Conservation (phyloP, 139 green algal species). For the Chlorella ohadii region DNA sequence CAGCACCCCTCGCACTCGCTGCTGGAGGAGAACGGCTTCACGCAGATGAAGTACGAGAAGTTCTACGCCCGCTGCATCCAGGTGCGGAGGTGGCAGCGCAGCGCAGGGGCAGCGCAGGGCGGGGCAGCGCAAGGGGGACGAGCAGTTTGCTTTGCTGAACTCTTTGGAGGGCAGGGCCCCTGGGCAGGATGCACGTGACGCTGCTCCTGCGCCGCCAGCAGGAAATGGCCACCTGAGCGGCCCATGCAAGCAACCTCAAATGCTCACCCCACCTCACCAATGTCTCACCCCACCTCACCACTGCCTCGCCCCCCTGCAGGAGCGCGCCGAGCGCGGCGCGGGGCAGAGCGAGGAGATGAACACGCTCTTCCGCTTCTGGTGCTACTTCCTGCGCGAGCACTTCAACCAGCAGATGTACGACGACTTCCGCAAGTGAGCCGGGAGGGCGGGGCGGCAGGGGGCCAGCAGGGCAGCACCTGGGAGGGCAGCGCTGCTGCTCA, state of each 20-base stretch:
- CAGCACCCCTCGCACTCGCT: conserved; percentile 92
- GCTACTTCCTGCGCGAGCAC: conserved; percentile 95
- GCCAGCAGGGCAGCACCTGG: too few species aligned
- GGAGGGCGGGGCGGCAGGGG: background rate
- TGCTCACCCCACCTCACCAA: too few species aligned
- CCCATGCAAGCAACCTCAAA: too few species aligned
- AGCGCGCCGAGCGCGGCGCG: conserved; percentile 77
- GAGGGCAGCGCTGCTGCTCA: too few species aligned
- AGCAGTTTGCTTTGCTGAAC: too few species aligned
- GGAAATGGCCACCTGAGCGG: too few species aligned
- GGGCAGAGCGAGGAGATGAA: conserved; percentile 95
- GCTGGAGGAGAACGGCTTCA: conserved; percentile 95
- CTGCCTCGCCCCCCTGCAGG: conserved; percentile 42
- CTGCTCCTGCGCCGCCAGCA: background rate
- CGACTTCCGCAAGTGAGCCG: conserved; percentile 74
- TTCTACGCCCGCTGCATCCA: conserved; percentile 89
- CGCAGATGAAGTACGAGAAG: conserved; percentile 91
- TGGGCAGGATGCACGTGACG: background rate
- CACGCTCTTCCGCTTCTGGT: conserved; percentile 98
- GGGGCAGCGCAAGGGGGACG: too few species aligned
- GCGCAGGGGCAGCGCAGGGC: too few species aligned
- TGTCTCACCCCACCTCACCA: background rate
- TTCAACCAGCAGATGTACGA: conserved; percentile 95
- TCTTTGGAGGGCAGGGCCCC: too few species aligned
- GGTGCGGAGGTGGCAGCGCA: background rate